A percentile compares a stretch with the other conserved stretches of the same genome.
Conservation (phyloP, 768 basidiomycete genomes). For the Phlegmacium glaucopus region DNA sequence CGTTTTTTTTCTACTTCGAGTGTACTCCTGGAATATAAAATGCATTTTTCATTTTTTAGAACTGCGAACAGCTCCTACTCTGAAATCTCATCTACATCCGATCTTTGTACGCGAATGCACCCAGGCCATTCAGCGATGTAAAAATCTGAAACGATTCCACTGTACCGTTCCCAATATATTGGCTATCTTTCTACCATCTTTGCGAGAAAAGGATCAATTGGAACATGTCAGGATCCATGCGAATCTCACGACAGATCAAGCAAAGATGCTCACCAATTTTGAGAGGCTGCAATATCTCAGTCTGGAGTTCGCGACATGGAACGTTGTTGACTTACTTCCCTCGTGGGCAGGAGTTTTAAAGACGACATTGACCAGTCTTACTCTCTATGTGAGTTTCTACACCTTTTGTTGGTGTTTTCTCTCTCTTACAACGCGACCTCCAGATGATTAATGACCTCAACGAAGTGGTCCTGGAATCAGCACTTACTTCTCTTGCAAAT, state of each 20-base stretch:
- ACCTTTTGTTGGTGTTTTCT: neutral
- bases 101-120: constrained; percentile 52
- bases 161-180: constrained; percentile 46
- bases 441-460: constrained; percentile 60
- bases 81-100: constrained; percentile 36
- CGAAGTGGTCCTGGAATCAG: constrained; percentile 43
- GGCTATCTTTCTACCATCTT: constrained; percentile 44
- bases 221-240: constrained; percentile 47
- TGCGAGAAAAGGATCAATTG: constrained; percentile 44
- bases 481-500: constrained; percentile 46
- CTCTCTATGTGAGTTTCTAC: constrained; percentile 50
- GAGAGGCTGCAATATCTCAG: constrained; percentile 40
- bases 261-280: constrained; percentile 38
- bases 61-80: constrained; percentile 43
- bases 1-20: neutral
- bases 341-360: constrained; percentile 46
- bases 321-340: constrained; percentile 55
- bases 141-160: constrained; percentile 54
- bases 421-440: neutral
- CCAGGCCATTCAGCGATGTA: constrained; percentile 43
- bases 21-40: neutral
- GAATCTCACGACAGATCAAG: constrained; percentile 50
- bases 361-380: constrained; percentile 48
- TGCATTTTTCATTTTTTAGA: constrained; percentile 31
- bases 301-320: constrained; percentile 63